Percentiles rank a stretch among this genome's conserved stretches.
Evolutionary conservation across 257 asterid genomes (phyloP).

Genomic region (Cinchona pubescens): DNA sequence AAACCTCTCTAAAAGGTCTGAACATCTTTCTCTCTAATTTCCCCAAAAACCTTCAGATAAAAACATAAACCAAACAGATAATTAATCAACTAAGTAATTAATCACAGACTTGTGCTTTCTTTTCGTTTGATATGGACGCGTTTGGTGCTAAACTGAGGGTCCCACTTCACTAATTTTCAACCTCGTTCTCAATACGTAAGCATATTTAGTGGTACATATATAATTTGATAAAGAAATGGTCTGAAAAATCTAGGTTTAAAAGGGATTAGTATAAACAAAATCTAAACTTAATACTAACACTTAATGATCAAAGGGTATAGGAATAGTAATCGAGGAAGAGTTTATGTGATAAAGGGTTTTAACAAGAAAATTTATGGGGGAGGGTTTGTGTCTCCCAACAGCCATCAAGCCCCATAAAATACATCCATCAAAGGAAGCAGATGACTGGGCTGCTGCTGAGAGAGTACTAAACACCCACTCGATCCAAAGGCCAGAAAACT

Average conservation of each 20-base stretch:
- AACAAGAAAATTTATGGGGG: neutral
- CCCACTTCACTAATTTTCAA: constrained; percentile 19
- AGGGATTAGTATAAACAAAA: constrained; percentile 14
- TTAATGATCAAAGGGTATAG: neutral
- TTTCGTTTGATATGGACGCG: constrained; percentile 24
- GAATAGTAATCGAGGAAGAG: neutral
- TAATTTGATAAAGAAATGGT: constrained; percentile 12
- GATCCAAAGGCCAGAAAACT: constrained; percentile 11
- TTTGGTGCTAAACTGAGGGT: constrained; percentile 36
- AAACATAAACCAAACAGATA: constrained; percentile 8
- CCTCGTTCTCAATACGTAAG: constrained; percentile 33
- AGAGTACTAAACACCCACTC: neutral
- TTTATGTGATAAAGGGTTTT: neutral
- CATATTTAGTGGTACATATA: constrained; percentile 19
- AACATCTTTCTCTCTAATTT: neutral
- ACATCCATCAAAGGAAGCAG: constrained; percentile 17
- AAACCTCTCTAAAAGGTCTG: neutral
- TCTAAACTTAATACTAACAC: too few relatives aligned
- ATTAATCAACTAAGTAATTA: constrained; percentile 25
- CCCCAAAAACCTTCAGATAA: constrained; percentile 9
- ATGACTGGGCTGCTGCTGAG: constrained; percentile 4
- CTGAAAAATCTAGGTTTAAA: neutral
- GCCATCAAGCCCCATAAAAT: constrained; percentile 23
- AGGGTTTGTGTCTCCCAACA: constrained; percentile 41
- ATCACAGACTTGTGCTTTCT: constrained; percentile 17